Evolutionary conservation across 495 filamentous ascomycete genomes (phyloP).

Genomic region (Neurospora discreta): DNA sequence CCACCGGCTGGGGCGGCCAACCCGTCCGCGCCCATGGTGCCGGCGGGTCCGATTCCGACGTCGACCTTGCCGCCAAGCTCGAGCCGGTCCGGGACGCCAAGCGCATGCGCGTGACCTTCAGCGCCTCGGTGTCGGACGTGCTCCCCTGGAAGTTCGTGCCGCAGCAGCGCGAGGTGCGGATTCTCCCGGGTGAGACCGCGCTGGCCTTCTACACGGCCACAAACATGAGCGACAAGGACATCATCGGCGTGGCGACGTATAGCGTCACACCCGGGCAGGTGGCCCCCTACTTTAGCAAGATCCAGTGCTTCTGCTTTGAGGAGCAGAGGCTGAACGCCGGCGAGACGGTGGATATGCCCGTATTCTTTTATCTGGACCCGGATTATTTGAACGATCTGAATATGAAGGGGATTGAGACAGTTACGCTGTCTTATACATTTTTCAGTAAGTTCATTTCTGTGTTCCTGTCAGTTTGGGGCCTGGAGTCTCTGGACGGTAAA

Average conservation of each 20-base stretch:
- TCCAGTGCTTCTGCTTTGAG: constrained; percentile 99
- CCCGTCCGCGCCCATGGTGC: constrained; percentile 69
- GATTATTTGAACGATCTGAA: constrained; percentile 84
- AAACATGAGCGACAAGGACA: constrained; percentile 78
- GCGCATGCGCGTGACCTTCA: constrained; percentile 93
- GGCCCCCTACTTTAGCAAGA: constrained; percentile 97
- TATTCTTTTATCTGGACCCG: constrained; percentile 98
- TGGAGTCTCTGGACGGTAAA: too few species aligned
- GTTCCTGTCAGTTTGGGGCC: too few species aligned
- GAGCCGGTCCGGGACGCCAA: constrained; percentile 68
- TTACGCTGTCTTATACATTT: constrained; percentile 95
- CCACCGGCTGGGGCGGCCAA: constrained; percentile 90
- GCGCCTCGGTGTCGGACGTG: constrained; percentile 84
- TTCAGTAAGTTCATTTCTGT: constrained; percentile 61
- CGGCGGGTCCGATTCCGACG: constrained; percentile 28
- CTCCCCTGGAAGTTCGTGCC: constrained; percentile 96
- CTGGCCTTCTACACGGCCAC: constrained; percentile 97
- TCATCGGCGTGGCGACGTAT: constrained; percentile 97
- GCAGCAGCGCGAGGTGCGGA: constrained; percentile 92
- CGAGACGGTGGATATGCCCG: constrained; percentile 98
- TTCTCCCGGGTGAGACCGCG: constrained; percentile 91
- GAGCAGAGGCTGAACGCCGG: constrained; percentile 84
- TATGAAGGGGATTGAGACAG: constrained; percentile 88
- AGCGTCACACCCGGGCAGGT: constrained; percentile 92
- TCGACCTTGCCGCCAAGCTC: constrained; percentile 62